These are phyloP conservation scores for Ceratobasidium sp. DNA, from an alignment of 1,284 basidiomycete species.

Conservation along the genomic window DNA sequence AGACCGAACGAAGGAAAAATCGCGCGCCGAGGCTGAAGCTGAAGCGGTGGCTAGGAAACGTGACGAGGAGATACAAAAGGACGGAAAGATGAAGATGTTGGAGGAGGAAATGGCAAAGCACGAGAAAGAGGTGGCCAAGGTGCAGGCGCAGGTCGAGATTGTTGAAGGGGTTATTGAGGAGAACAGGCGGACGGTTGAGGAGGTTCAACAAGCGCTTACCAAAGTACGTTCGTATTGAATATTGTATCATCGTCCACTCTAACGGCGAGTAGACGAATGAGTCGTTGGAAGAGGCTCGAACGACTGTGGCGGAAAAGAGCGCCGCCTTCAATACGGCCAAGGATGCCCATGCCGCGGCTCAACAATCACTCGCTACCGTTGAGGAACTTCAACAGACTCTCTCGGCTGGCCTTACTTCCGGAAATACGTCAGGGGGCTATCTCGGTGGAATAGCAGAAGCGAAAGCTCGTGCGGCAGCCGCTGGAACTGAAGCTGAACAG, in stretches of 20 bases:
- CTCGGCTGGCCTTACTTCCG: constrained; percentile 83
- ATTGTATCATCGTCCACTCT: constrained; percentile 14
- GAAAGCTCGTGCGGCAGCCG: constrained; percentile 74
- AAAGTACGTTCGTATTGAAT: constrained; percentile 57
- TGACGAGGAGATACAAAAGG: constrained; percentile 72
- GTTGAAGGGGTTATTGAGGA: constrained; percentile 79
- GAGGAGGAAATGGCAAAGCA: constrained; percentile 80
- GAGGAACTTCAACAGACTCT: constrained; percentile 97
- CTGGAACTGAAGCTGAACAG: constrained; percentile 86
- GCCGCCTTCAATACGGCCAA: constrained; percentile 72
- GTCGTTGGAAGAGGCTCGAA: constrained; percentile 62
- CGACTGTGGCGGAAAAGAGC: constrained; percentile 66
- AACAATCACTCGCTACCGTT: constrained; percentile 70
- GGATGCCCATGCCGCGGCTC: constrained; percentile 69
- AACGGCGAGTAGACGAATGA: constrained; percentile 58
- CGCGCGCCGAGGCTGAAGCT: constrained; percentile 57
- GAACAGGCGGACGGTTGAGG: constrained; percentile 70
- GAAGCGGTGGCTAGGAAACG: constrained; percentile 67
- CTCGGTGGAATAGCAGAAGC: constrained; percentile 97
- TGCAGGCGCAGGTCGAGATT: constrained; percentile 87
- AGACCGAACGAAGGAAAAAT: constrained; percentile 55
- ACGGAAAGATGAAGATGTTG: constrained; percentile 79
- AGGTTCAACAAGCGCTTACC: constrained; percentile 62
- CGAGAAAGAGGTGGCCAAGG: constrained; percentile 86
- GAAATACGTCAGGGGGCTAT: constrained; percentile 79